Conservation (phyloP, 306 rosid species). For the Carpinus viminea region DNA sequence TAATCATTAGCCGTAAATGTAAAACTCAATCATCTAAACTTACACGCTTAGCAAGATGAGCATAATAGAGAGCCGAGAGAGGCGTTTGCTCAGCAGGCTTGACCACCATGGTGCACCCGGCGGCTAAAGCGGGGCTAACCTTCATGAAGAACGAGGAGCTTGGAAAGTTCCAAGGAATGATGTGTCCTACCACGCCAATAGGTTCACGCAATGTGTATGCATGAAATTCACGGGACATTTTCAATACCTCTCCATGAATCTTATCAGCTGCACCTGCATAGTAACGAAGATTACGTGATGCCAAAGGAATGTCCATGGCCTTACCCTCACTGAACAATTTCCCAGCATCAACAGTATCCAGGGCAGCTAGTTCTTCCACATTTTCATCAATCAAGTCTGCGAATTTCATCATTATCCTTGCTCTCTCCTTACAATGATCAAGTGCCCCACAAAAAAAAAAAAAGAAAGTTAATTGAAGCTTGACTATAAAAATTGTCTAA, state of each 20-base stretch:
- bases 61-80: slow-evolving; percentile 76
- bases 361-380: slow-evolving; percentile 63
- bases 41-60: slow-evolving; percentile 77
- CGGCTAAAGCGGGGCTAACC: slow-evolving; percentile 79
- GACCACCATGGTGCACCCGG: slow-evolving; percentile 82
- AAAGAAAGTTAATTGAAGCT: no score
- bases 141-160: slow-evolving; percentile 49
- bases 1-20: no score
- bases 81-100: slow-evolving; percentile 96
- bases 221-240: slow-evolving; percentile 34
- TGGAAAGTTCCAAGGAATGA: slow-evolving; percentile 90
- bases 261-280: slow-evolving; percentile 96
- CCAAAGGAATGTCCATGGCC: slow-evolving; percentile 50
- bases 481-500: no score
- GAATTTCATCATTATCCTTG: slow-evolving; percentile 51
- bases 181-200: slow-evolving; percentile 80
- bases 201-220: slow-evolving; percentile 79
- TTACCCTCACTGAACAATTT: slow-evolving; percentile 47
- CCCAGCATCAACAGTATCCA: slow-evolving; percentile 79
- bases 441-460: background rate
- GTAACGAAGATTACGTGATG: slow-evolving; percentile 48
- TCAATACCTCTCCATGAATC: slow-evolving; percentile 71
- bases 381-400: slow-evolving; percentile 68
- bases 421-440: slow-evolving; percentile 50
- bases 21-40: background rate